Evolutionary conservation across 352 stramenopile species (phyloP).

Genomic region (Phytophthora capsici): DNA sequence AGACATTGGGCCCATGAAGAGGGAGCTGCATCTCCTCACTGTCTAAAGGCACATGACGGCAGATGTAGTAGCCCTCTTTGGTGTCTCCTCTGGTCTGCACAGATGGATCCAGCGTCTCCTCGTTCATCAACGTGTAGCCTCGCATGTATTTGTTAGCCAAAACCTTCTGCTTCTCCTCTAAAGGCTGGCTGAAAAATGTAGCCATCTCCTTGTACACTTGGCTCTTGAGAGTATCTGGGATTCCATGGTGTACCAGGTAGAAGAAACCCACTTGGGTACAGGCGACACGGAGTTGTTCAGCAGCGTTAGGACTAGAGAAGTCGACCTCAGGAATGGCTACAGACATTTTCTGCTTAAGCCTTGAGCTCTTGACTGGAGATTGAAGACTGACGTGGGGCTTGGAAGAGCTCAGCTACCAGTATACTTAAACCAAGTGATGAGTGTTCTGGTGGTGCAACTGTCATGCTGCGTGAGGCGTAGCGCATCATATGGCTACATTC

Average conservation of each 20-base stretch:
- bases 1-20: constrained; percentile 72
- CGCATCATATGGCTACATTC: neutral
- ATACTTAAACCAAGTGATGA: neutral
- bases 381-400: neutral
- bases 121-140: constrained; percentile 75
- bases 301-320: constrained; percentile 46
- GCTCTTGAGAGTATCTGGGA: constrained; percentile 38
- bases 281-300: constrained; percentile 53
- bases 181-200: constrained; percentile 60
- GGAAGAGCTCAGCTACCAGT: neutral
- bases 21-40: constrained; percentile 68
- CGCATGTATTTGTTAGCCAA: constrained; percentile 76
- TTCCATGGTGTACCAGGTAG: constrained; percentile 66
- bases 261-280: constrained; percentile 76
- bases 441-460: neutral
- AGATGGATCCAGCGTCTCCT: constrained; percentile 71
- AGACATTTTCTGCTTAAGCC: neutral
- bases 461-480: neutral
- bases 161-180: constrained; percentile 61
- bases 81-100: constrained; percentile 70
- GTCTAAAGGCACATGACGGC: constrained; percentile 57
- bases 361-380: neutral
- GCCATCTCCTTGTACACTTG: constrained; percentile 70
- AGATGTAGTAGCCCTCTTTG: constrained; percentile 84
- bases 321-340: constrained; percentile 67